Base-by-base conservation (phyloP, 306 rosid genomes). In the Myrica gale region DNA sequence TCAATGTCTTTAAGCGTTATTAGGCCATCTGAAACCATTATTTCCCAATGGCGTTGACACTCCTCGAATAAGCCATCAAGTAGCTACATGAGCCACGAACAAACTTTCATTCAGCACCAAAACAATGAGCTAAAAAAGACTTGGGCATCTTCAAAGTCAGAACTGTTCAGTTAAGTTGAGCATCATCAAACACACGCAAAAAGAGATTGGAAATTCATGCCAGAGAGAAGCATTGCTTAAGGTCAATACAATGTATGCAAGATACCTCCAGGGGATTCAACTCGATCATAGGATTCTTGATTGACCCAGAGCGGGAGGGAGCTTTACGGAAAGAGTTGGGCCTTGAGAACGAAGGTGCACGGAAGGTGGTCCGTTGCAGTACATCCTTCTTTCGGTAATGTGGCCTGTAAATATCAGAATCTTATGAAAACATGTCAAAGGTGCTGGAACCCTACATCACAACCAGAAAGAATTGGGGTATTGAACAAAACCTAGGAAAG, bases 211-310 rank as follows among this genome's bases (percentile, higher is more conserved):
- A 63, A 26, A 9, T 32, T 66, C 2, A 79, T 63, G 52, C 73
- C 72, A 51, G 69, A 48, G 11, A 26, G 44, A 57, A 48, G 45
- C 52, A 62, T 12, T 66, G 46, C n/a, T 1, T 16, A 32, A 55
- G 21, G 53, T 72, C 20, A 53, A 77, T 42, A 32, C 42, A 73
- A 44, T 60, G 69, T 56, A 54, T 52, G 39, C 26, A 61, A 21
- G 73, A 15, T 90, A 96, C 99, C 97, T 96, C 99, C 12, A 92
- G 78, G 74, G 98, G 87, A 77, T 90, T 89, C 75, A 89, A 70
- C 84, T 96, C 98, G 1, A 15, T 58, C 68, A 95, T 77, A 55
- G 90, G 79, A 65, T 80, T 80, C 82, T 76, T 88, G n/a, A 90
- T 17, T 32, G 99, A 92, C 69, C 43, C 62, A 0, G 82, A 12